phyloP scores from a whole-genome alignment of 2,329 filamentous ascomycete genomes.

The Colletotrichum chlorophyti region DNA sequence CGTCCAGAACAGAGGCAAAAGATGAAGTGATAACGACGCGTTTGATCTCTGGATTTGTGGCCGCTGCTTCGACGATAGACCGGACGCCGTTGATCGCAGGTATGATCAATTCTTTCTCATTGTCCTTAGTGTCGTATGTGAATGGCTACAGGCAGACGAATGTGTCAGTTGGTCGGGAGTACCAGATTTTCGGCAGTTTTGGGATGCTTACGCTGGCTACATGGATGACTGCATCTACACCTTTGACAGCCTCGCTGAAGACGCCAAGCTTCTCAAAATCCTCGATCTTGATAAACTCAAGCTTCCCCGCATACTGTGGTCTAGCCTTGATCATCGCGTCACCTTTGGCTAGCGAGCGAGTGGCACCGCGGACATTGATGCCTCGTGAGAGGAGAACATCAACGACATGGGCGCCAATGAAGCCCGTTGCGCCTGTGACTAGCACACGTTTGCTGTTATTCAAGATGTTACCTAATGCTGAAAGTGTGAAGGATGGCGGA shows the following conservation, averaged over 20 bases:
- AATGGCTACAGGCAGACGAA: slow-evolving; percentile 42
- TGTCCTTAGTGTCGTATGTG: slow-evolving; percentile 49
- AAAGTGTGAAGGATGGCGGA: no score
- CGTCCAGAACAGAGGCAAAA: slow-evolving; percentile 69
- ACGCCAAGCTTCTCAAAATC: slow-evolving; percentile 48
- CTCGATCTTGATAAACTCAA: slow-evolving; percentile 49
- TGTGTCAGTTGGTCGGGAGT: background rate
- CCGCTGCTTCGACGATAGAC: slow-evolving; percentile 45
- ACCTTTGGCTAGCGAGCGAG: slow-evolving; percentile 38
- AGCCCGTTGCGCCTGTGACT: slow-evolving; percentile 17
- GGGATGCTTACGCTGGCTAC: slow-evolving; percentile 46
- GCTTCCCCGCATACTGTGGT: slow-evolving; percentile 39
- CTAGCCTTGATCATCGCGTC: slow-evolving; percentile 44
- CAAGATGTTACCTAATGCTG: no score
- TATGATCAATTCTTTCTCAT: slow-evolving; percentile 51
- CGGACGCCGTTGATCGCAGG: slow-evolving; percentile 54
- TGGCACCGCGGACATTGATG: slow-evolving; percentile 39
- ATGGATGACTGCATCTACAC: slow-evolving; percentile 51
- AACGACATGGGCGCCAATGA: slow-evolving; percentile 42
- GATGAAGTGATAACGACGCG: slow-evolving; percentile 67
- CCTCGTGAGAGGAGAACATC: slow-evolving; percentile 38
- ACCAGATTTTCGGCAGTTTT: fast-evolving
- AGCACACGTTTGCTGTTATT: slow-evolving; percentile 8
- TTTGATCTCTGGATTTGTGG: slow-evolving; percentile 32
- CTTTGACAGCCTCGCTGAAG: slow-evolving; percentile 45